These are phyloP conservation scores for Tetradesmus lagerheimii DNA, from an alignment of 139 green algal genomes.

Conservation along the genomic window DNA sequence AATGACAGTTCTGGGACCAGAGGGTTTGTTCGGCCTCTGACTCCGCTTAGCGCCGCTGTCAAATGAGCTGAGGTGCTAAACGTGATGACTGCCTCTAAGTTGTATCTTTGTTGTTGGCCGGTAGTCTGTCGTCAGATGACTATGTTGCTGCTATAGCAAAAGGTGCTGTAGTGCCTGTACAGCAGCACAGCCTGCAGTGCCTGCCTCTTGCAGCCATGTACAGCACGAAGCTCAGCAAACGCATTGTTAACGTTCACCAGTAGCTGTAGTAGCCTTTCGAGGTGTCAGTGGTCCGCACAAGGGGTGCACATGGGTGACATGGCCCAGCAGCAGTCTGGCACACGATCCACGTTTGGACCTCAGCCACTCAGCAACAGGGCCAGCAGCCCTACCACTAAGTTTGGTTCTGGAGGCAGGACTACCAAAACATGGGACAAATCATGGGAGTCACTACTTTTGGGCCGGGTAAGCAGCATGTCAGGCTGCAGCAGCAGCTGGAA, in stretches of 20 bases:
- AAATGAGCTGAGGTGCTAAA: too few relatives aligned
- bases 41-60: too few relatives aligned
- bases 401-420: constrained; percentile 7
- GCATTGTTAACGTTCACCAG: background rate
- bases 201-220: background rate
- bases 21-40: too few relatives aligned
- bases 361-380: constrained; percentile 12
- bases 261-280: background rate
- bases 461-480: background rate
- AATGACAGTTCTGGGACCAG: background rate
- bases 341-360: background rate
- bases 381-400: background rate
- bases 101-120: background rate
- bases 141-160: background rate
- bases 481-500: background rate
- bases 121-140: background rate
- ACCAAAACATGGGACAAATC: background rate
- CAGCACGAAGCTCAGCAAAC: background rate
- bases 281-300: background rate
- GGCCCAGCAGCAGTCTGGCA: background rate
- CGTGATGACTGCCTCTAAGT: background rate
- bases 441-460: background rate
- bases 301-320: background rate
- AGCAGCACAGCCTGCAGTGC: background rate
- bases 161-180: background rate